phyloP scores from a whole-genome alignment of 2,329 filamentous ascomycete species.

The Nothophaeocryptopus gaeumannii region DNA sequence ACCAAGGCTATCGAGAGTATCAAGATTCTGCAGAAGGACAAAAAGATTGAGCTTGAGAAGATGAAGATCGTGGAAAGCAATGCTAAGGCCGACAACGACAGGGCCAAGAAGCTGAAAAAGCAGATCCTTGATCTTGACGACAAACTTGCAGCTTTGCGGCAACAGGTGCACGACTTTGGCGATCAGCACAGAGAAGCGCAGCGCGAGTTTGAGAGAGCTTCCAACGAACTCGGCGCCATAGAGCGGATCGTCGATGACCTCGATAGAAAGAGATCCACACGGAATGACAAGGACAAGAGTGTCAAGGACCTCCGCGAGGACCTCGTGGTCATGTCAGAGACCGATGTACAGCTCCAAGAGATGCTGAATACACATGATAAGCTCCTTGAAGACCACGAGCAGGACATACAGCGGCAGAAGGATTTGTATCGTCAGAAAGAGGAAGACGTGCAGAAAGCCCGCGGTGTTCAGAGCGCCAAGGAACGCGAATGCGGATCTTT shows the following conservation, averaged over 20 bases:
- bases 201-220: constrained; percentile 57
- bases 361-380: constrained; percentile 76
- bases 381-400: constrained; percentile 62
- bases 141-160: constrained; percentile 62
- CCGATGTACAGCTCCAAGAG: constrained; percentile 70
- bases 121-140: constrained; percentile 55
- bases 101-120: constrained; percentile 70
- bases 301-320: constrained; percentile 68
- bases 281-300: constrained; percentile 65
- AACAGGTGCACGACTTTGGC: constrained; percentile 58
- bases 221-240: constrained; percentile 70
- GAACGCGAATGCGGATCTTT: constrained; percentile 69
- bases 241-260: constrained; percentile 72
- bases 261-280: constrained; percentile 71
- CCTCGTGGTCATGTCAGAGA: constrained; percentile 73
- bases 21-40: constrained; percentile 78
- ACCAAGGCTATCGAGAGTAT: constrained; percentile 97
- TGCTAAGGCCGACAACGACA: constrained; percentile 80
- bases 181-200: constrained; percentile 60
- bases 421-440: constrained; percentile 64
- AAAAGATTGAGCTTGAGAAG: constrained; percentile 70
- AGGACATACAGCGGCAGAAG: constrained; percentile 60
- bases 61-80: constrained; percentile 73
- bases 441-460: constrained; percentile 48
- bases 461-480: constrained; percentile 44